Conservation (phyloP, 345 rosid genomes). For the Toxicodendron radicans region DNA sequence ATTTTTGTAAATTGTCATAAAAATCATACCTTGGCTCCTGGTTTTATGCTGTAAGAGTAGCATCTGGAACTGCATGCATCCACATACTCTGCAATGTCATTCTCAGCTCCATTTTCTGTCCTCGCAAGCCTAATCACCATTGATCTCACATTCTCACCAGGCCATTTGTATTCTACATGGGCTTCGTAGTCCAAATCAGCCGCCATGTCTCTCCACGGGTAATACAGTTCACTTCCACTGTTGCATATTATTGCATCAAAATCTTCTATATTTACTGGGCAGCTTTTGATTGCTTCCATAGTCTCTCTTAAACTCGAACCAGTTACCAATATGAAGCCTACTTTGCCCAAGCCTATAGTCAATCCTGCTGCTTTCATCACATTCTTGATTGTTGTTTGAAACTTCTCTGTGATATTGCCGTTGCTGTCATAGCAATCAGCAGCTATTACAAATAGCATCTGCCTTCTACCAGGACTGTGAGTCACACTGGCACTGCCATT, state of each 20-base stretch:
- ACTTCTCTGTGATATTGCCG: constrained; percentile 43
- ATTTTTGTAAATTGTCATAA: constrained; percentile 2
- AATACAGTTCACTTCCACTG: constrained; percentile 77
- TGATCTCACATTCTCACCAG: constrained; percentile 70
- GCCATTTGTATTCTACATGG: constrained; percentile 85
- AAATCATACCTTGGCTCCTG: constrained; percentile 59
- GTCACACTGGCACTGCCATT: constrained; percentile 40
- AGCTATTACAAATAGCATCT: constrained; percentile 72
- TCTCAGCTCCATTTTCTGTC: constrained; percentile 51
- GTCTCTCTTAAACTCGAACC: constrained; percentile 67
- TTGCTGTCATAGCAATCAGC: constrained; percentile 54
- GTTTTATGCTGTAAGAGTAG: constrained; percentile 60
- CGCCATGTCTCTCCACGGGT: constrained; percentile 77
- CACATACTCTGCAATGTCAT: constrained; percentile 43
- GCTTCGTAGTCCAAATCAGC: constrained; percentile 71
- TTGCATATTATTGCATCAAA: constrained; percentile 86
- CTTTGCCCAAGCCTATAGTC: constrained; percentile 41
- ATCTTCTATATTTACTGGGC: constrained; percentile 62
- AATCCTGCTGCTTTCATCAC: constrained; percentile 61
- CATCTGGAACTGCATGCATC: constrained; percentile 60
- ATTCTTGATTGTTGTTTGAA: constrained; percentile 57
- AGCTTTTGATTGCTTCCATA: constrained; percentile 43
- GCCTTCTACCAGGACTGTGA: constrained; percentile 72
- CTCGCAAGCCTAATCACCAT: constrained; percentile 49
- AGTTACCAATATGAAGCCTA: constrained; percentile 66